Evolutionary conservation across 2,329 filamentous ascomycete species (phyloP), one percentile per base, ranked within the genome.

Genomic region (Monosporascus sp.): DNA sequence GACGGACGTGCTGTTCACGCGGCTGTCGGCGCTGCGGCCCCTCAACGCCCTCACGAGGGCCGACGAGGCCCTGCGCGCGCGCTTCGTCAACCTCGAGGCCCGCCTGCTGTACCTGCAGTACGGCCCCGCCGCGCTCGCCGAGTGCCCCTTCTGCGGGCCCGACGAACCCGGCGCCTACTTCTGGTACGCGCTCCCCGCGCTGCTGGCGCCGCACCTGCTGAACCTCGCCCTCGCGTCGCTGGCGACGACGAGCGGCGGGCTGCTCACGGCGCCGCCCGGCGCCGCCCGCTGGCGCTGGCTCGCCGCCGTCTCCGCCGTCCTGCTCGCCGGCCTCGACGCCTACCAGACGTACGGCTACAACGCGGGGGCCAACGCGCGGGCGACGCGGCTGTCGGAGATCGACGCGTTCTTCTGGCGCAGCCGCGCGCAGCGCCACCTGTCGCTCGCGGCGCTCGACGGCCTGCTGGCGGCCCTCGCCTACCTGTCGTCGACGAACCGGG

Each of bases 51-150:
- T 90, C 2, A 86, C 82, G 0, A 58, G 72, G 0, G 55, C 69
- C 14, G 92, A 97, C 71, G 76, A 82, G 49, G 72, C 78, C 24
- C 78, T 97, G 9, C 81, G 84, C 50, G 72, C 76, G 26, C 86
- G 86, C 62, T 85, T 97, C 66, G 80, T 83, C 60, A 86, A 82
- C 56, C 73, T 86, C 51, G 85, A 90, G 60, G 87, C 87, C 48
- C 81, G 90, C 51, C 80, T 94, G 55, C 77, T 96, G 7, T 97
- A 97, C 73, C 79, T 95, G 50, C 85, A 88, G 55, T 95, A 85
- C 71, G 94, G 94, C 2, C 90, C 91, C 0, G 78, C 82, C 36
- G 83, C 86, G 8, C 69, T 97, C 38, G 77, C 85, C 22, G 77
- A 84, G 54, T 97, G 92, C 69, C 80, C 83, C n/a, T 96, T 96